Percentiles rank a stretch among this genome's conserved stretches.
phyloP scores from a whole-genome alignment of 108 stramenopile genomes.

The Nannochloropsis gaditana region DNA sequence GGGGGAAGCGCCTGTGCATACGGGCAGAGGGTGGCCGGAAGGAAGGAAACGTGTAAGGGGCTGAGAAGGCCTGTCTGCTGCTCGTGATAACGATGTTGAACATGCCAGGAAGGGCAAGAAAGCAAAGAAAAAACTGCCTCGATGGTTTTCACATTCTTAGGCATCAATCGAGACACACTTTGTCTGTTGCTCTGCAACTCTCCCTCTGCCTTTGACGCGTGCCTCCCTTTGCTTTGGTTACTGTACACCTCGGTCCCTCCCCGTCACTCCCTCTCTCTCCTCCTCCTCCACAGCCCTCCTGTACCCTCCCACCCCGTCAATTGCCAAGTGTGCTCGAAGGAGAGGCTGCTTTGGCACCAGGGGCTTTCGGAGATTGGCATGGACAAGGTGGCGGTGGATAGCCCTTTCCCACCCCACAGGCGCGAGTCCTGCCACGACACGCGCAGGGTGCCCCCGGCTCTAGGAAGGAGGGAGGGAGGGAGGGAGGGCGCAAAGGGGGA shows the following conservation, averaged over 20 bases:
- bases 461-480: background rate
- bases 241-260: background rate
- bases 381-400: background rate
- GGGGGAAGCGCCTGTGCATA: too few species aligned
- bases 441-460: background rate
- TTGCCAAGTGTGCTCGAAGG: background rate
- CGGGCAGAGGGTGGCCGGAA: too few species aligned
- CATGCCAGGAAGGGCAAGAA: too few species aligned
- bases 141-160: too few species aligned
- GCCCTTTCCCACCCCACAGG: background rate
- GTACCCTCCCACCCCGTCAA: background rate
- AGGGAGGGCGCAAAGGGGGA: background rate
- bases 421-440: background rate
- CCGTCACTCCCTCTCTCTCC: background rate
- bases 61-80: too few species aligned
- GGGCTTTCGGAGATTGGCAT: background rate
- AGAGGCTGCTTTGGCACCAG: background rate
- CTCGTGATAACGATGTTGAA: too few species aligned
- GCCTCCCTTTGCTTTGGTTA: background rate
- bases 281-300: background rate
- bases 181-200: too few species aligned
- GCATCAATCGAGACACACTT: too few species aligned
- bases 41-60: too few species aligned
- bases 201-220: too few species aligned
- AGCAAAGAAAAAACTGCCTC: too few species aligned